Conservation (phyloP, 1,284 basidiomycete genomes). For the Sutorius eximius region DNA sequence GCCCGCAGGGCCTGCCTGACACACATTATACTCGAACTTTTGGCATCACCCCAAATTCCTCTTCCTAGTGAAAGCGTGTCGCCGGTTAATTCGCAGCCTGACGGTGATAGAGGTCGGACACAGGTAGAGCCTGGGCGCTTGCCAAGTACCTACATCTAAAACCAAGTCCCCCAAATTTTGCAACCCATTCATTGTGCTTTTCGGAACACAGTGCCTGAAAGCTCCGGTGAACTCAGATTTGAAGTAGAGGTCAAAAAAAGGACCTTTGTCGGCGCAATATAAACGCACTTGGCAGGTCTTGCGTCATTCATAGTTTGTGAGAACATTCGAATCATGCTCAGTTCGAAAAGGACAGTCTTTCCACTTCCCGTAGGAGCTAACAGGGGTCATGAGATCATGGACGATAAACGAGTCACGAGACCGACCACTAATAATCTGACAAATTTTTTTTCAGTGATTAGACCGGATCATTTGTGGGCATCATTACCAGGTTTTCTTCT, state of each 20-base stretch:
- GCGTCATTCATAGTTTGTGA: conserved; percentile 41
- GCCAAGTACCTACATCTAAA: conserved; percentile 60
- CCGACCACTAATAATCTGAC: conserved; percentile 75
- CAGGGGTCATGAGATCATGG: conserved; percentile 8
- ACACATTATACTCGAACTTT: conserved; percentile 76
- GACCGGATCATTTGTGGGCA: neutral
- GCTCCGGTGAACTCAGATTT: neutral
- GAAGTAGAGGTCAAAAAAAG: neutral
- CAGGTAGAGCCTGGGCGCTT: neutral
- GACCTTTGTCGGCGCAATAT: conserved; percentile 94
- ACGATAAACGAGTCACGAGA: conserved; percentile 4
- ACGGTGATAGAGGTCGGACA: neutral
- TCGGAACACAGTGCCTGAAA: conserved; percentile 85
- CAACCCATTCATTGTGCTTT: conserved; percentile 79
- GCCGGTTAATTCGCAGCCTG: conserved; percentile 89
- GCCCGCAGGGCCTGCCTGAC: conserved; percentile 3
- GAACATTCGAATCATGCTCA: conserved; percentile 83
- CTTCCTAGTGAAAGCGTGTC: conserved; percentile 71
- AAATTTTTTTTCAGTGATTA: conserved; percentile 13
- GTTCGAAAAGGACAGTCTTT: conserved; percentile 92
- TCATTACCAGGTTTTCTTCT: conserved; percentile 71
- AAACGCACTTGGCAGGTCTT: conserved; percentile 71
- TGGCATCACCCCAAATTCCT: conserved; percentile 69
- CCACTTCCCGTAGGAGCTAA: conserved; percentile 90
- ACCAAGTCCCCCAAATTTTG: conserved; percentile 74